Evolutionary conservation across 495 filamentous ascomycete genomes (phyloP).

Genomic region (Aspergillus taichungensis): DNA sequence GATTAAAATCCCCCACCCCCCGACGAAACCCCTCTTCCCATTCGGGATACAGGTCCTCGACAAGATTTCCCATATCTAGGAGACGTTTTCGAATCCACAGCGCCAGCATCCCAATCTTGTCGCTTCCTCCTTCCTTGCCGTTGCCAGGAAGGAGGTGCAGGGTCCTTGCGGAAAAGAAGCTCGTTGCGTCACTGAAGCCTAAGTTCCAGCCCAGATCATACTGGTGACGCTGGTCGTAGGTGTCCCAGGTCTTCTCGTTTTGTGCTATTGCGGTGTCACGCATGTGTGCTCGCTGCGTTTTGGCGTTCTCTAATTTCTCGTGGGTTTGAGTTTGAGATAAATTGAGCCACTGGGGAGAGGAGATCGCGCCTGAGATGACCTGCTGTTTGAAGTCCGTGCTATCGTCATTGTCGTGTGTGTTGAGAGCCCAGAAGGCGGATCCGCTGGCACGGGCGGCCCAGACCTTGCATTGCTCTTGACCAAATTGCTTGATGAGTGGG

Average conservation of each 20-base stretch:
- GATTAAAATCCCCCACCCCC: conserved; percentile 47
- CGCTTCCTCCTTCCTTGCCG: conserved; percentile 9
- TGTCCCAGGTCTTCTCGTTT: conserved; percentile 39
- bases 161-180: conserved; percentile 34
- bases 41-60: conserved; percentile 17
- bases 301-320: conserved; percentile 20
- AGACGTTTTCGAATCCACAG: conserved; percentile 47
- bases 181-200: conserved; percentile 40
- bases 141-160: conserved; percentile 8
- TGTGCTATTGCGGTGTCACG: conserved; percentile 17
- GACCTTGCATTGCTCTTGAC: conserved; percentile 30
- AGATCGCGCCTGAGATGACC: conserved; percentile 29
- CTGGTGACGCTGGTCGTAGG: conserved; percentile 37
- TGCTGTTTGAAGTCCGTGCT: conserved; percentile 46
- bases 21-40: conserved; percentile 8
- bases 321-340: conserved; percentile 23
- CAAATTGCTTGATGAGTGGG: conserved; percentile 33
- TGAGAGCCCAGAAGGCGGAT: conserved; percentile 45
- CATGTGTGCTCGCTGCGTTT: conserved; percentile 18
- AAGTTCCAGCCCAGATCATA: conserved; percentile 45
- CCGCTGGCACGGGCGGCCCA: conserved; percentile 39
- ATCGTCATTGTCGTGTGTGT: conserved; percentile 48
- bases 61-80: conserved; percentile 29
- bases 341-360: conserved; percentile 22
- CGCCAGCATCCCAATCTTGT: conserved; percentile 45